These are phyloP conservation scores for Hippophae gyantsensis DNA, from an alignment of 306 rosid species.

Conservation along the genomic window DNA sequence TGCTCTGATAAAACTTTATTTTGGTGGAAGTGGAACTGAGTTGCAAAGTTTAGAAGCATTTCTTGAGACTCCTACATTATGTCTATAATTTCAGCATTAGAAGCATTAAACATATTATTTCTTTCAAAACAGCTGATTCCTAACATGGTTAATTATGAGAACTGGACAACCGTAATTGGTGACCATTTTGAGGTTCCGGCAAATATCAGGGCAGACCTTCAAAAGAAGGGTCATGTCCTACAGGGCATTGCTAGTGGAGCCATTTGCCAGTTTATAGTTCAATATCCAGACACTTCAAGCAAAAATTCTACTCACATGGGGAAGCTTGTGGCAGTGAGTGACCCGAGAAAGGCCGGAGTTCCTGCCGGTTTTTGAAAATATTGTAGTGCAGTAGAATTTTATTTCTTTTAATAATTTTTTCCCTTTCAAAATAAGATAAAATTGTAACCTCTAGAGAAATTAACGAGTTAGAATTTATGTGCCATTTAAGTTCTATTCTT, in stretches of 20 bases:
- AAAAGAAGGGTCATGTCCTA: constrained; percentile 64
- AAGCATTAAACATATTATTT: background rate
- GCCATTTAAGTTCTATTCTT: background rate
- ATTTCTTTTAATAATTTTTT: background rate
- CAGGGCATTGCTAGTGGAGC: constrained; percentile 51
- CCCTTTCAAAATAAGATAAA: background rate
- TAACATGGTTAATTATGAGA: constrained; percentile 56
- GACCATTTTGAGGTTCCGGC: constrained; percentile 59
- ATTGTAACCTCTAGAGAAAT: no score
- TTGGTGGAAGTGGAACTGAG: no score
- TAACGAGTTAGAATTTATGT: background rate
- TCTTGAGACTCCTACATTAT: no score
- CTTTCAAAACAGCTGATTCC: constrained; percentile 56
- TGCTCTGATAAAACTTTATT: no score
- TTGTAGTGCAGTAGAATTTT: background rate
- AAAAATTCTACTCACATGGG: constrained; percentile 16
- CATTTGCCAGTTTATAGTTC: constrained; percentile 51
- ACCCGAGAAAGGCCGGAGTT: constrained; percentile 84
- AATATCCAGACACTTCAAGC: constrained; percentile 10
- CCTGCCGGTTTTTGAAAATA: constrained; percentile 60
- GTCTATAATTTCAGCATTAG: background rate
- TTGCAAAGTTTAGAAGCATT: no score
- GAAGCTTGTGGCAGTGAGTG: constrained; percentile 73
- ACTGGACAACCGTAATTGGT: constrained; percentile 63
- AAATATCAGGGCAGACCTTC: constrained; percentile 43